A percentile compares a stretch with the other conserved stretches of the same genome.
Evolutionary conservation across 164 flowering plant genomes (phyloP).

Genomic region (Macadamia tetraphylla): DNA sequence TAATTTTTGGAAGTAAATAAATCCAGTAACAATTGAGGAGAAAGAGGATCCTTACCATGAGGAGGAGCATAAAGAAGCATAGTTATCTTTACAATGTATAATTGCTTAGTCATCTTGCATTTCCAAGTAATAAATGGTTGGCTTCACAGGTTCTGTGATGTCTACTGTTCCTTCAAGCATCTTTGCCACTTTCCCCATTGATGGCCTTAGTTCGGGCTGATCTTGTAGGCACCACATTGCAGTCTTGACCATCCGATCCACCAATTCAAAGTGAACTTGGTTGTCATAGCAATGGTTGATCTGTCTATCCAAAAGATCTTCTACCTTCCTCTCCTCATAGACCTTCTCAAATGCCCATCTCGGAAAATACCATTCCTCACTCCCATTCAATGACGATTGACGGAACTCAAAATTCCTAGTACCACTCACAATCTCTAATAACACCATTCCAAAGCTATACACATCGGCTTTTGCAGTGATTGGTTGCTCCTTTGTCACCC

Average conservation of each 20-base stretch:
- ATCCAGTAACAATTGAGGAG: no score
- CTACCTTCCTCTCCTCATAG: background rate
- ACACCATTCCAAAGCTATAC: conserved; percentile 63
- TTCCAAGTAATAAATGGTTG: conserved; percentile 54
- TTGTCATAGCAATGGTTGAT: conserved; percentile 23
- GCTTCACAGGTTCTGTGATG: conserved; percentile 58
- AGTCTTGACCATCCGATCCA: conserved; percentile 74
- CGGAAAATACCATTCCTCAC: background rate
- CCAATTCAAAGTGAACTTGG: conserved; percentile 33
- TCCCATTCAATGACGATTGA: background rate
- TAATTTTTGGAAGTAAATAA: no score
- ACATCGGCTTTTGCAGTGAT: conserved; percentile 65
- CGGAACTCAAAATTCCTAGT: conserved; percentile 21
- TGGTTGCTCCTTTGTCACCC: conserved; percentile 28
- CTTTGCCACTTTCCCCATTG: conserved; percentile 91
- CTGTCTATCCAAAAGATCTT: background rate
- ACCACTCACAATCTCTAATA: conserved; percentile 56
- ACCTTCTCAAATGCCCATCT: background rate
- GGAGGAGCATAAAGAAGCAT: no score
- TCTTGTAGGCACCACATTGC: conserved; percentile 88
- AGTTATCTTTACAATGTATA: no score
- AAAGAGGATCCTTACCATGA: no score
- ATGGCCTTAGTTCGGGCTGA: conserved; percentile 62
- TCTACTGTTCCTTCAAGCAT: conserved; percentile 82
- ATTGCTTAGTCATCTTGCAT: background rate